Base-by-base conservation (phyloP, 208 protist species). In the Acanthamoeba triangularis region DNA sequence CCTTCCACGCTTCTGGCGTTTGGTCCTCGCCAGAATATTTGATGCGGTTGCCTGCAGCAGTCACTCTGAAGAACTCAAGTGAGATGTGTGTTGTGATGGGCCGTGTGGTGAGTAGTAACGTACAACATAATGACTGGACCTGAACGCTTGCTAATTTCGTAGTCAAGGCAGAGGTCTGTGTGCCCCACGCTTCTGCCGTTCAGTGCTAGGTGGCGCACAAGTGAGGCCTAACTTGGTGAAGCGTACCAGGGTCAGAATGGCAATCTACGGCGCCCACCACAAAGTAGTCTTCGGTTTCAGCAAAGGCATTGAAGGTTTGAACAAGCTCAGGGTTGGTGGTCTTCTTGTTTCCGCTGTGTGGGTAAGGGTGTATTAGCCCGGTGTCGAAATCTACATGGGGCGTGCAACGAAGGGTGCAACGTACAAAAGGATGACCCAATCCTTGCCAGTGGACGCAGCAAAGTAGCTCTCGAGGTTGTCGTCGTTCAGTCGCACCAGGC, bases 391-490 rank as follows among this genome's bases (percentile, higher is more conserved):
- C 25, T 13, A n/a, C 14, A 67, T 33, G 61, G 41, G 20, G 18
- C 11, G 13, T 56, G 52, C 18, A 56, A 25, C 7, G 59, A 65
- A 65, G 13, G 52, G 52, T 20, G 52, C 16, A 14, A 88, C 80
- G 47, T 63, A 88, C 80, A 88, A 63, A 13, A 88, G 80, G 8
- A 88, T 37, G 10, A 88, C n/a, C 80, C 80, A 88, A 8, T 88
- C 80, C 28, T 37, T 59, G 44, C 49, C 80, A 16, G 7, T 14
- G 30, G 18, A 41, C 3, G 35, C 13, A 0, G 3, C 30, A 25
- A 88, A 88, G 52, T 44, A 2, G 28, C 47, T 13, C 76, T 85
- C 76, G 6, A 44, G 49, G n/a, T 54, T 88, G 49, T 88, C 49
- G 52, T 88, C 80, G 33, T 59, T 28, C 33, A 88, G 16, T 16